Evolutionary conservation across 768 basidiomycete species (phyloP), one percentile per base, ranked within the genome.

Genomic region (Leccinellum albellum): DNA sequence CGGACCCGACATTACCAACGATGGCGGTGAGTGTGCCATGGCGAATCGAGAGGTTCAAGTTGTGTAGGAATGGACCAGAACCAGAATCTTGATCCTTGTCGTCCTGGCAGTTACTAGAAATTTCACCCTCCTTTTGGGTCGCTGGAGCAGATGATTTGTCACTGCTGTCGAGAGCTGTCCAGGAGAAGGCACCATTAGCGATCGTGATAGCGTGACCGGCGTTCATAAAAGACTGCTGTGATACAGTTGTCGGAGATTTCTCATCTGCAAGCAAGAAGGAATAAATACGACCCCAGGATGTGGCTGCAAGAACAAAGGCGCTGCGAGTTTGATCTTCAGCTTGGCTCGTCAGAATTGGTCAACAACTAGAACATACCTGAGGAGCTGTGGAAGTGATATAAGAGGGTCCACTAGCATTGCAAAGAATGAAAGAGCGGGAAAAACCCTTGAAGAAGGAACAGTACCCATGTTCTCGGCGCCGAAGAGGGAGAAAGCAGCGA

Each of bases 331-430:
- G n/a, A 31, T 17, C 20, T 28, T 55, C 50, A 48, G 55, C 9
- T 42, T 12, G 42, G 40, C 7, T 32, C 26, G 13, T 4, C 15
- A 13, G 35, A 7, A 31, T 28, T 21, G 33, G 26, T 5, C 4
- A 5, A 32, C 6, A 8, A n/a, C n/a, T n/a, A n/a, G n/a, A n/a
- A 51, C 58, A 56, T 58, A 69, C 66, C 67, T 70, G 20, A 71
- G 62, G 26, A 68, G 59, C 57, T 71, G 69, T 10, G 70, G 69
- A 48, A 70, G 64, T 13, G 66, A 42, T 13, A 70, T 61, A 35
- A 70, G 63, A 31, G 70, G 70, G 23, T 70, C 70, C 37, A 70
- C 70, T 37, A 71, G 53, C 69, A 70, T 62, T 15, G 66, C 67
- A 37, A 70, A 71, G 65, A 71, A 71, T 15, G 67, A 69, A 45